Conservation (phyloP, 2,329 filamentous ascomycete genomes). For the Ascochyta rabiei region DNA sequence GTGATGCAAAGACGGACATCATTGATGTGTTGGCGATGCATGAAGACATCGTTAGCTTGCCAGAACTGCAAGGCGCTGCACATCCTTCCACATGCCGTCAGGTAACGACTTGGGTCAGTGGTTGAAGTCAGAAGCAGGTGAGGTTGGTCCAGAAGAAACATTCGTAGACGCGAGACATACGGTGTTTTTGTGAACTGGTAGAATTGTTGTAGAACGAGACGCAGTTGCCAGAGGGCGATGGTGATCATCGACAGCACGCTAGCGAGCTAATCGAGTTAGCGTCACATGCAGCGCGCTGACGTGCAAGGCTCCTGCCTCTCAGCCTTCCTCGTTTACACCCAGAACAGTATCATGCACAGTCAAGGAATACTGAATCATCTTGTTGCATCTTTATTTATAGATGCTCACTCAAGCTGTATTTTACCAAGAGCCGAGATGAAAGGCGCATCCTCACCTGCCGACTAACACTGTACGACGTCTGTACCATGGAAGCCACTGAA, state of each 20-base stretch:
- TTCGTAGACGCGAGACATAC: no score
- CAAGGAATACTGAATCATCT: not conserved
- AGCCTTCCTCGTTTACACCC: not conserved
- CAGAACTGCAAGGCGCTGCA: not conserved
- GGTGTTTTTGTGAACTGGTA: not conserved
- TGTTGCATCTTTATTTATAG: not conserved
- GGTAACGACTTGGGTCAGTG: not conserved
- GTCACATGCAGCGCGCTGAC: no score
- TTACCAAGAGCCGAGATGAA: not conserved
- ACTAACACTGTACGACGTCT: not conserved
- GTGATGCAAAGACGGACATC: not conserved
- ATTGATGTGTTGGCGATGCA: conserved; percentile 13
- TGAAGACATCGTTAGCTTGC: conserved; percentile 1
- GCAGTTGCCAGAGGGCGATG: not conserved
- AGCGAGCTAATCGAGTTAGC: not conserved
- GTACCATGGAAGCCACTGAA: not conserved
- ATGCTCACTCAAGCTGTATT: no score
- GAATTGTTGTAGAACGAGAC: not conserved
- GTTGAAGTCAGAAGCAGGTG: not conserved
- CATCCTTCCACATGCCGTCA: not conserved
- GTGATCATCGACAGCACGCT: not conserved
- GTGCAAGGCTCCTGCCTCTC: not conserved
- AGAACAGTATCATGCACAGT: not conserved
- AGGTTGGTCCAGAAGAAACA: no score
- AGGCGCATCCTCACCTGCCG: not conserved